A percentile compares a stretch with the other conserved stretches of the same genome.
Conservation (phyloP, 257 asterid genomes). For the Ballota nigra region DNA sequence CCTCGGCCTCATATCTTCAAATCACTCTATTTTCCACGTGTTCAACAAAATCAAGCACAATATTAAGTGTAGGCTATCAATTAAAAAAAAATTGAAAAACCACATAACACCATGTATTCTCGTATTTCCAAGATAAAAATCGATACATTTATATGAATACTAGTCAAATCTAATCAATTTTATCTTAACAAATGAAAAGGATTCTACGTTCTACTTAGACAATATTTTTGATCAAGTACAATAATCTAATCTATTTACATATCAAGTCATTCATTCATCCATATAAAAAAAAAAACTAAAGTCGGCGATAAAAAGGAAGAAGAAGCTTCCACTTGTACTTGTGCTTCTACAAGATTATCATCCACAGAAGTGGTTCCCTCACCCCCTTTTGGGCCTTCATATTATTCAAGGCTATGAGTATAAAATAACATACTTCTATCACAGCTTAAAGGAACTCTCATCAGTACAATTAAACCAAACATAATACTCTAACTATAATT, state of each 20-base stretch:
- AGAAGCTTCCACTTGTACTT: constrained; percentile 60
- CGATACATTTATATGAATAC: not conserved
- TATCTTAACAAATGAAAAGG: not conserved
- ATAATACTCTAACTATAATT: not conserved
- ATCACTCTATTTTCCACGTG: no score
- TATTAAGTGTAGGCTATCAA: no score
- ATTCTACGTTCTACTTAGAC: no score
- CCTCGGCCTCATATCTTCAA: no score
- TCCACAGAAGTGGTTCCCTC: constrained; percentile 55
- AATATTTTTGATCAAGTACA: not conserved
- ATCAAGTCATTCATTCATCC: not conserved
- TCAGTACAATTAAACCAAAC: not conserved
- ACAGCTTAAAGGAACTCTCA: constrained; percentile 51
- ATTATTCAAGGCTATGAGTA: constrained; percentile 80
- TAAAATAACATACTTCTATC: constrained; percentile 84
- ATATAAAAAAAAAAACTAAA: not conserved
- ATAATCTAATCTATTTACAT: constrained; percentile 1
- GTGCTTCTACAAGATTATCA: constrained; percentile 86
- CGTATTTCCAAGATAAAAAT: no score
- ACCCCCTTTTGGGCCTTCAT: constrained; percentile 66
- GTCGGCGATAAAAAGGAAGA: not conserved
- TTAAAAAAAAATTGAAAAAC: no score
- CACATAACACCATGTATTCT: no score
- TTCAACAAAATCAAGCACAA: no score
- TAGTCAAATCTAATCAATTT: not conserved